Percentiles rank a stretch among this genome's conserved stretches.
Conservation (phyloP, 1,284 basidiomycete species). For the Coniferiporia weirii region DNA sequence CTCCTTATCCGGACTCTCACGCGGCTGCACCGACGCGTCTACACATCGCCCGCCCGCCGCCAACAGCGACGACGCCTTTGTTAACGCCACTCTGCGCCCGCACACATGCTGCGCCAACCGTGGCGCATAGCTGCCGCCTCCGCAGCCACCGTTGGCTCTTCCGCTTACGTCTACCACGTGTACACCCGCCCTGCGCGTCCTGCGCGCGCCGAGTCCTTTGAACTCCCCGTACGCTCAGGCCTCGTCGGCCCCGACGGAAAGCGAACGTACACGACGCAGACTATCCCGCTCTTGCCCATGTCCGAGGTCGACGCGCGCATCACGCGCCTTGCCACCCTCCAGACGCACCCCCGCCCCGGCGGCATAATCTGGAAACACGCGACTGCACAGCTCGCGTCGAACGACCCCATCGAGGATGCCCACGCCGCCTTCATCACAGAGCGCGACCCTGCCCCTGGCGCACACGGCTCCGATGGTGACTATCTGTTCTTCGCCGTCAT, state of each 20-base stretch:
- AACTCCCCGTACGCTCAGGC: conserved; percentile 42
- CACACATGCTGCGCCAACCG: conserved; percentile 51
- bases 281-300: conserved; percentile 54
- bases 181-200: conserved; percentile 28
- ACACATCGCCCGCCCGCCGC: not conserved
- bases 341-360: conserved; percentile 41
- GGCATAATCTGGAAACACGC: conserved; percentile 67
- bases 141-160: conserved; percentile 41
- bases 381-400: conserved; percentile 76
- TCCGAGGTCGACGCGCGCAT: conserved; percentile 55
- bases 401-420: conserved; percentile 89
- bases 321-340: conserved; percentile 45
- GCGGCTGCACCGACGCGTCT: not conserved
- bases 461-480: conserved; percentile 53
- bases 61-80: not conserved
- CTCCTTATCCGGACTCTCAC: not conserved
- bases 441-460: conserved; percentile 48
- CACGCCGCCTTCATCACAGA: conserved; percentile 68
- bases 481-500: conserved; percentile 83
- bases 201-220: conserved; percentile 38
- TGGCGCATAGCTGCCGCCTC: conserved; percentile 60
- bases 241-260: conserved; percentile 55
- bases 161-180: conserved; percentile 46
- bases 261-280: conserved; percentile 43
- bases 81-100: not conserved